Evolutionary conservation across 441 rosid species (phyloP), one percentile per base, ranked within the genome.

Genomic region (Eutrema salsugineum): DNA sequence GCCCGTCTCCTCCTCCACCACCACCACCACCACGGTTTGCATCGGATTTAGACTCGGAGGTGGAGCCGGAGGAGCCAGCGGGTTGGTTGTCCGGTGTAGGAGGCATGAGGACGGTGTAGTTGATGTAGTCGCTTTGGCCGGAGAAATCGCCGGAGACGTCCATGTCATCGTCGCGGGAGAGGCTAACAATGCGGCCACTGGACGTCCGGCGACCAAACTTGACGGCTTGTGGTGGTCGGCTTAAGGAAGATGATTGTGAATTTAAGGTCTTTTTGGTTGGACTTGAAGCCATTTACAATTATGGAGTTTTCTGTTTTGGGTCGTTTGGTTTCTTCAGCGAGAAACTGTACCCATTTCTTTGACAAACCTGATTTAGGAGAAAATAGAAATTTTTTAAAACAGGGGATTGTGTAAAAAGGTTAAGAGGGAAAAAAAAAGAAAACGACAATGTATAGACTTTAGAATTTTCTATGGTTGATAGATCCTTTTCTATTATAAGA

Each of bases 11-110:
- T 77, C 16, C 22, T 74, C 83, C 1, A 68, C 62, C 54, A 1
- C 83, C 1, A 68, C 62, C 54, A 1, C 59, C 44, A 0, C 59
- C 50, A 1, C 38, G 72, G n/a, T 77, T 43, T 0, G 78, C 79
- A 12, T 82, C 84, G 20, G 77, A 35, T 70, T 84, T 85, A 11
- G 87, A 76, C 6, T 83, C 85, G 0, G 83, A 66, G n/a, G 83
- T 54, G 2, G 89, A 11, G 17, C 48, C 66, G 2, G 83, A 54
- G 7, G 89, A 8, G 68, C 60, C 71, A 63, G 79, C 83, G 7
- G 98, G 98, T 58, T 91, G 97, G 83, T 94, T 94, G 67, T 94
- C 96, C 0, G 98, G 98, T 0, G 97, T 94, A 0, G 98, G 94
- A 4, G 97, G 98, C 95, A 94, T 80, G 70, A 90, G 81, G 36